Evolutionary conservation across 202 grass and related monocot species (phyloP).

Genomic region (Brachypodium distachyon): DNA sequence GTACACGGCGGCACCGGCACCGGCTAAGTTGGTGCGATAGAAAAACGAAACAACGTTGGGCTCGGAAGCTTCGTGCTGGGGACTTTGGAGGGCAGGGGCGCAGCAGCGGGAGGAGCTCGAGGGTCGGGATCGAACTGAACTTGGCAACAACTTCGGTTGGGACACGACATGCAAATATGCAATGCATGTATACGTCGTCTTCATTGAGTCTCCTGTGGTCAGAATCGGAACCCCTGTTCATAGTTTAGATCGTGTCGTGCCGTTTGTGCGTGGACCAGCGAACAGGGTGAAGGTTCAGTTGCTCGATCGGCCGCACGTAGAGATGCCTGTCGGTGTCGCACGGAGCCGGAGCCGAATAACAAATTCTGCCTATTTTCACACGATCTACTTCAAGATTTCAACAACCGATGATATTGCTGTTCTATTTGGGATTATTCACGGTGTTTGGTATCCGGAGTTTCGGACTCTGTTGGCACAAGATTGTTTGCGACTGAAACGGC

Average conservation of each 20-base stretch:
- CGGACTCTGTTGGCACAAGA: not conserved
- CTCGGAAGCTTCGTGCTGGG: slow-evolving; percentile 30
- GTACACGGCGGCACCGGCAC: too few species aligned
- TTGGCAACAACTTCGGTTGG: slow-evolving; percentile 20
- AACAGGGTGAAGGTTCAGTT: too few species aligned
- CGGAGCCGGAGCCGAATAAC: too few species aligned
- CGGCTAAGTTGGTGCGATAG: not conserved
- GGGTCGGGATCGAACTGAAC: slow-evolving; percentile 9
- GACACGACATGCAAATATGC: not conserved
- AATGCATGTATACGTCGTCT: not conserved
- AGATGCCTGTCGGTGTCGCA: slow-evolving; percentile 22
- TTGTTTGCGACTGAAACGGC: not conserved
- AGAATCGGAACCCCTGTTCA: not conserved
- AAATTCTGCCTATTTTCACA: not conserved
- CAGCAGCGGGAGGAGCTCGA: not conserved
- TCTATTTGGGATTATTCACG: not conserved
- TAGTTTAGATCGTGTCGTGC: not conserved
- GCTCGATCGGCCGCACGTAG: too few species aligned
- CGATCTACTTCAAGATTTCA: not conserved
- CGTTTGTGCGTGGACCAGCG: slow-evolving; percentile 12
- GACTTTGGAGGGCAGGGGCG: not conserved
- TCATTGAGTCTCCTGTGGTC: not conserved
- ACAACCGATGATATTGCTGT: too few species aligned
- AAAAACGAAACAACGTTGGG: not conserved
- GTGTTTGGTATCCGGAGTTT: not conserved